Evolutionary conservation across 2,329 filamentous ascomycete genomes (phyloP).

Genomic region (Drechmeria coniospora): DNA sequence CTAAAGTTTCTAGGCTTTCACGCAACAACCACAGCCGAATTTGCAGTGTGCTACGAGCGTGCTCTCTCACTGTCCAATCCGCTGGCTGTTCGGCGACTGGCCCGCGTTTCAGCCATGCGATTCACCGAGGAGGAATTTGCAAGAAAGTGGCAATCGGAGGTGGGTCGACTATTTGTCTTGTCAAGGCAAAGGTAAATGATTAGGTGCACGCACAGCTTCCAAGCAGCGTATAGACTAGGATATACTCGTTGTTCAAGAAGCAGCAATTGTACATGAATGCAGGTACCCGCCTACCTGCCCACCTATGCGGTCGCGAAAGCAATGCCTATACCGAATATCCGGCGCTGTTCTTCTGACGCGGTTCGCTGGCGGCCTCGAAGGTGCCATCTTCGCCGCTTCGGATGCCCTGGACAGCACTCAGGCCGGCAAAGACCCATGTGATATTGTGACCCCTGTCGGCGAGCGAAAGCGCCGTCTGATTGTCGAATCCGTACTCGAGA

Average conservation of each 20-base stretch:
- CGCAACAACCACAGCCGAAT: constrained; percentile 62
- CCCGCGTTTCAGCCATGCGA: constrained; percentile 60
- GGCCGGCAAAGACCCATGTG: constrained; percentile 46
- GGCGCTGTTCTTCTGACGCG: constrained; percentile 55
- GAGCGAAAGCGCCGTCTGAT: constrained; percentile 48
- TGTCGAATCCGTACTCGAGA: constrained; percentile 57
- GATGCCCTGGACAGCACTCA: constrained; percentile 59
- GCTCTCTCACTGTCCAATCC: constrained; percentile 60
- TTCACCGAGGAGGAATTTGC: constrained; percentile 85
- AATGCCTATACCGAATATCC: constrained; percentile 33
- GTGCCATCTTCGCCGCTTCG: constrained; percentile 43
- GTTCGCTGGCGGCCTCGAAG: constrained; percentile 68
- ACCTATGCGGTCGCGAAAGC: no score
- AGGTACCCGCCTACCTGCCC: no score
- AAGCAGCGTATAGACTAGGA: constrained; percentile 19
- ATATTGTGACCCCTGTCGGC: constrained; percentile 52
- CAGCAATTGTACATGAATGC: not conserved
- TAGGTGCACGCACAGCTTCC: no score
- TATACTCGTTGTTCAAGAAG: constrained; percentile 18
- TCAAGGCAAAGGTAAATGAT: constrained; percentile 10
- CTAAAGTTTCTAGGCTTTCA: constrained; percentile 51
- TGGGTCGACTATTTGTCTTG: constrained; percentile 52
- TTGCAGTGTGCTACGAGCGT: constrained; percentile 64
- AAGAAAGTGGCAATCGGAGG: constrained; percentile 59
- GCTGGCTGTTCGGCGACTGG: constrained; percentile 58